A percentile compares a stretch with the other conserved stretches of the same genome.
phyloP scores from a whole-genome alignment of 371 early-diverging fungal species.

The Mortierella sp. region DNA sequence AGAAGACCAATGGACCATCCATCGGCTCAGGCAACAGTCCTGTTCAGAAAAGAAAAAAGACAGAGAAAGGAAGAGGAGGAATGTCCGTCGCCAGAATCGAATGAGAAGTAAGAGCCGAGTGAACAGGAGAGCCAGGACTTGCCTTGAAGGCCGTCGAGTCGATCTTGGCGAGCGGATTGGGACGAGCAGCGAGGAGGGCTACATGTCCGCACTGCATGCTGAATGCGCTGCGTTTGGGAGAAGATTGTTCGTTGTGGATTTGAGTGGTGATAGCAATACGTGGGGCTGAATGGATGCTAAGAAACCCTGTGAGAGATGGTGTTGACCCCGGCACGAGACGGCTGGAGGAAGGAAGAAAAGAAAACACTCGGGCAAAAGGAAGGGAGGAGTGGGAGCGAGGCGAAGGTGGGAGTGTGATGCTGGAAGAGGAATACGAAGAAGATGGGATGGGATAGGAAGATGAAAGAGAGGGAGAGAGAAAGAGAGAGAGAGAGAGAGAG shows the following conservation, averaged over 20 bases:
- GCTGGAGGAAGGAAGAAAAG: not conserved
- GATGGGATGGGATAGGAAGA: not conserved
- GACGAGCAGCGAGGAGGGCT: conserved; percentile 31
- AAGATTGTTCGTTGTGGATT: not conserved
- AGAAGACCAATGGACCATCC: not conserved
- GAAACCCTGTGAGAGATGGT: not conserved
- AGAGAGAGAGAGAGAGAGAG: not conserved
- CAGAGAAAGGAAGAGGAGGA: too few relatives aligned
- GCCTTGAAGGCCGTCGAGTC: conserved; percentile 52
- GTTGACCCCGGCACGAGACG: not conserved
- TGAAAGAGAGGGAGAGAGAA: not conserved
- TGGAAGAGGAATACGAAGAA: not conserved
- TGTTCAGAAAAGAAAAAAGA: not conserved
- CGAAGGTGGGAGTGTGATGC: not conserved
- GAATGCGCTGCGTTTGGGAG: conserved; percentile 15
- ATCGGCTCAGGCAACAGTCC: too few relatives aligned
- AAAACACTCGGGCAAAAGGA: not conserved
- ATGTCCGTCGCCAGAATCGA: too few relatives aligned
- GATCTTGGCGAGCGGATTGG: conserved; percentile 47
- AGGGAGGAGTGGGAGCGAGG: not conserved
- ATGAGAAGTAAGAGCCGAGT: not conserved
- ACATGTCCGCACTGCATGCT: conserved; percentile 41
- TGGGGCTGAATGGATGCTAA: not conserved
- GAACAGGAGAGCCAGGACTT: conserved; percentile 10
- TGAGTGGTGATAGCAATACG: not conserved